Percentiles rank a stretch among this genome's conserved stretches.
phyloP scores from a whole-genome alignment of 2,329 filamentous ascomycete species.

The Eurotiales sp. region DNA sequence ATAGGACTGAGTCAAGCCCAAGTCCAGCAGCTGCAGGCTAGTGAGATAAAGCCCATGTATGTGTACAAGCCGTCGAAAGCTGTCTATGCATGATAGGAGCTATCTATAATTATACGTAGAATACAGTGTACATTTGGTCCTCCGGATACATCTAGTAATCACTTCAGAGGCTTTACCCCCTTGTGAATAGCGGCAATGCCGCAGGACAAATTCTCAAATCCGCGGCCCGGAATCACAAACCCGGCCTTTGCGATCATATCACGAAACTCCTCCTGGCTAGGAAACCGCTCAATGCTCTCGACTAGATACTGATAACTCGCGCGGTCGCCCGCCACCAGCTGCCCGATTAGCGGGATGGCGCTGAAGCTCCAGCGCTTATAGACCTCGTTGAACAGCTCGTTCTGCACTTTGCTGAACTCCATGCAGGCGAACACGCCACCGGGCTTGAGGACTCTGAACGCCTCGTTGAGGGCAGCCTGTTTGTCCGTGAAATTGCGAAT shows the following conservation, averaged over 20 bases:
- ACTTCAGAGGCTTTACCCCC: conserved; percentile 71
- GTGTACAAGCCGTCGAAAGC: no score
- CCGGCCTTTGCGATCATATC: conserved; percentile 61
- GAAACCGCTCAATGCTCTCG: conserved; percentile 94
- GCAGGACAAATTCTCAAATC: conserved; percentile 86
- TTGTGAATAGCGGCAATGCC: conserved; percentile 96
- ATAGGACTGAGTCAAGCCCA: no score
- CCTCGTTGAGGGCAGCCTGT: conserved; percentile 74
- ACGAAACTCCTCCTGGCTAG: conserved; percentile 77
- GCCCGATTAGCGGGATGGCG: conserved; percentile 91
- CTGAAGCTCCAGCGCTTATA: conserved; percentile 97
- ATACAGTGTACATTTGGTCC: no score
- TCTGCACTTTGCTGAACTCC: conserved; percentile 85
- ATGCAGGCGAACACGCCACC: conserved; percentile 95
- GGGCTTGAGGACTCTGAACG: conserved; percentile 83
- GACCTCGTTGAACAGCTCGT: conserved; percentile 71
- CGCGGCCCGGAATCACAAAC: conserved; percentile 75
- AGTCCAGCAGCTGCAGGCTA: no score
- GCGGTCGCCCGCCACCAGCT: conserved; percentile 87
- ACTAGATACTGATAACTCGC: conserved; percentile 98
- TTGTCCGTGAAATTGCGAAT: conserved; percentile 98
- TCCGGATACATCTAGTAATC: background rate
- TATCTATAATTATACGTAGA: no score
- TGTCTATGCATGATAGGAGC: no score
- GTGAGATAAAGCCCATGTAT: no score